phyloP scores from a whole-genome alignment of 169 alveolate species.

The Plasmodium vivax region DNA sequence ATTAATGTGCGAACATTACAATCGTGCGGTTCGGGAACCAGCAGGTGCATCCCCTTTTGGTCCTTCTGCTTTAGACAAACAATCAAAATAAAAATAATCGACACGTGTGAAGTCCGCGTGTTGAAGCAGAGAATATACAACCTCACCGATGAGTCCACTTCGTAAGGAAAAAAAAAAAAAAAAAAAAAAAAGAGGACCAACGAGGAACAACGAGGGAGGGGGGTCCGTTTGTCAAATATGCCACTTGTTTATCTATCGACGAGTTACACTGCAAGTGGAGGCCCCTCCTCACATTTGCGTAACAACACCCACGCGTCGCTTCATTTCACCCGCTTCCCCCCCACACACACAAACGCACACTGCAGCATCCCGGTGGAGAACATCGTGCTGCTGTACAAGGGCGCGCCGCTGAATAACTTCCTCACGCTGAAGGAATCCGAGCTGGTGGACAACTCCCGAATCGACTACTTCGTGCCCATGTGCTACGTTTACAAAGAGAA shows the following conservation, averaged over 20 bases:
- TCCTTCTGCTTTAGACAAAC: slow-evolving; percentile 58
- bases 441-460: slow-evolving; percentile 17
- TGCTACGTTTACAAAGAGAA: slow-evolving; percentile 56
- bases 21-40: slow-evolving; percentile 70
- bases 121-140: slow-evolving; percentile 40
- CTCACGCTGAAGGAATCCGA: slow-evolving; percentile 63
- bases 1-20: slow-evolving; percentile 59
- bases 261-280: not conserved
- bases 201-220: not conserved
- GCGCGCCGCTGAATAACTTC: slow-evolving; percentile 60
- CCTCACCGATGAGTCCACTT: slow-evolving; percentile 26
- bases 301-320: not conserved
- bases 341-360: not conserved
- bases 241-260: not conserved
- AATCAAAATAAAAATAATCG: slow-evolving; percentile 38
- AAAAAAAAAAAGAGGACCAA: not conserved
- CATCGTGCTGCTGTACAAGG: slow-evolving; percentile 46
- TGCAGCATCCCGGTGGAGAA: slow-evolving; percentile 55
- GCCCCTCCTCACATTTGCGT: not conserved
- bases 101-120: slow-evolving; percentile 54
- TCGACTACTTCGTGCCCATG: slow-evolving; percentile 55
- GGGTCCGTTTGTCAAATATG: not conserved
- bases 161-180: slow-evolving; percentile 26
- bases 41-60: slow-evolving; percentile 63
- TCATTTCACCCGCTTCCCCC: not conserved